These are phyloP conservation scores for Craterostigma plantagineum DNA, from an alignment of 257 asterid species.

Conservation along the genomic window DNA sequence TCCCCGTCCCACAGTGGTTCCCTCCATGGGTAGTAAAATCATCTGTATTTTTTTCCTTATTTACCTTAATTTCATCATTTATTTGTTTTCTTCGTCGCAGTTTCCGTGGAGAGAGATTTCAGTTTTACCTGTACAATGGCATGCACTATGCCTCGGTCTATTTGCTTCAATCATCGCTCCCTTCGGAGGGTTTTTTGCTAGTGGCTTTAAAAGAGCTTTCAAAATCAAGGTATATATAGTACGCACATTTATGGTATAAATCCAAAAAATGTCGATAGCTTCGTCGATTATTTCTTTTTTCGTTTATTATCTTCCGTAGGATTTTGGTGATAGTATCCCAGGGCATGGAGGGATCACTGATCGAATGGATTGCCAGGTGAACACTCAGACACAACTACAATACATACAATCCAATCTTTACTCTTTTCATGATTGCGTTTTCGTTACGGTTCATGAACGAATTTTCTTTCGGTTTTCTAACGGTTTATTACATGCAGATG, in stretches of 20 bases:
- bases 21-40: constrained; percentile 65
- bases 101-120: constrained; percentile 58
- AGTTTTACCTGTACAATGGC: constrained; percentile 79
- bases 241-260: not conserved
- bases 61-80: not conserved
- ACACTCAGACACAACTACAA: too few relatives aligned
- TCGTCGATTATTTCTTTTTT: not conserved
- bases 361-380: constrained; percentile 99
- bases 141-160: constrained; percentile 61
- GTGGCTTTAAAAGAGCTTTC: constrained; percentile 98
- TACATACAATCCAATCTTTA: too few relatives aligned
- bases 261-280: not conserved
- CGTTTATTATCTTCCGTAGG: constrained; percentile 25
- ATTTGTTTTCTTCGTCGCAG: constrained; percentile 19
- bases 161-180: constrained; percentile 97
- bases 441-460: too few relatives aligned
- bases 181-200: constrained; percentile 96
- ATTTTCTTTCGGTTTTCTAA: too few relatives aligned
- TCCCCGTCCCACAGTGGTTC: constrained; percentile 47
- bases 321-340: constrained; percentile 98
- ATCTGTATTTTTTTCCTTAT: constrained; percentile 5
- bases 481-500: constrained; percentile 42
- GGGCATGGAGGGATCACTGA: constrained; percentile 99
- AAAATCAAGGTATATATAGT: constrained; percentile 92
- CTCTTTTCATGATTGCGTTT: too few relatives aligned